Evolutionary conservation across 768 basidiomycete genomes (phyloP).

Genomic region (Coprinopsis sp.): DNA sequence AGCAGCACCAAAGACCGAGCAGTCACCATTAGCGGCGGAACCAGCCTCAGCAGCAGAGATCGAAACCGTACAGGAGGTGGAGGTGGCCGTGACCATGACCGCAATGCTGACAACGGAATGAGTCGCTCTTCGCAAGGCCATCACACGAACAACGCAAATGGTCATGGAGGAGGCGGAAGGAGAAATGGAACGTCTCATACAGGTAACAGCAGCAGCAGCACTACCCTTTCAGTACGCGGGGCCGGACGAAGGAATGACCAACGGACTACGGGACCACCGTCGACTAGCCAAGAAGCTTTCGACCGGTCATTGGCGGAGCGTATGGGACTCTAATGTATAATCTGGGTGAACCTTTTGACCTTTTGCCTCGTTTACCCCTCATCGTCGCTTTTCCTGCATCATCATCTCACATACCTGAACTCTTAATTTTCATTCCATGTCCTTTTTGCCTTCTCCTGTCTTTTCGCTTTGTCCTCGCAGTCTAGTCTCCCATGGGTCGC

Average conservation of each 20-base stretch:
- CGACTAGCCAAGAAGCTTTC: conserved; percentile 33
- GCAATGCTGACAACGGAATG: conserved; percentile 21
- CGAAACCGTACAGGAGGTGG: no score
- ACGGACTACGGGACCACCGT: conserved; percentile 15
- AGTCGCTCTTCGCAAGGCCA: not conserved
- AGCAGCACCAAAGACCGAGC: conserved; percentile 16
- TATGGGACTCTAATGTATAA: conserved; percentile 61
- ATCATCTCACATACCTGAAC: not conserved
- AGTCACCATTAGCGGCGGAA: no score
- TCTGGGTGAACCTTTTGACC: conserved; percentile 2
- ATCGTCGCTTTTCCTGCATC: conserved; percentile 8
- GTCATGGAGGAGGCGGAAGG: conserved; percentile 2
- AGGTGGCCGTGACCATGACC: conserved; percentile 20
- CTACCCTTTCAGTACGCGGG: conserved; percentile 1
- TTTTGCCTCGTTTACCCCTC: conserved; percentile 5
- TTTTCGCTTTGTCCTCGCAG: no score
- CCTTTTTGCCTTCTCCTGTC: no score
- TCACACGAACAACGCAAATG: no score
- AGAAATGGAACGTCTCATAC: conserved; percentile 9
- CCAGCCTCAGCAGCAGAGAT: no score
- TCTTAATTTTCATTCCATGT: no score
- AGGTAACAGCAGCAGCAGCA: no score
- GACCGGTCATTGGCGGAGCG: conserved; percentile 86
- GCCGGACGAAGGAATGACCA: conserved; percentile 23
- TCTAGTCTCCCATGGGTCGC: not conserved